These are phyloP conservation scores for Leishmania martiniquensis DNA, from an alignment of 208 protist genomes.

Conservation along the genomic window DNA sequence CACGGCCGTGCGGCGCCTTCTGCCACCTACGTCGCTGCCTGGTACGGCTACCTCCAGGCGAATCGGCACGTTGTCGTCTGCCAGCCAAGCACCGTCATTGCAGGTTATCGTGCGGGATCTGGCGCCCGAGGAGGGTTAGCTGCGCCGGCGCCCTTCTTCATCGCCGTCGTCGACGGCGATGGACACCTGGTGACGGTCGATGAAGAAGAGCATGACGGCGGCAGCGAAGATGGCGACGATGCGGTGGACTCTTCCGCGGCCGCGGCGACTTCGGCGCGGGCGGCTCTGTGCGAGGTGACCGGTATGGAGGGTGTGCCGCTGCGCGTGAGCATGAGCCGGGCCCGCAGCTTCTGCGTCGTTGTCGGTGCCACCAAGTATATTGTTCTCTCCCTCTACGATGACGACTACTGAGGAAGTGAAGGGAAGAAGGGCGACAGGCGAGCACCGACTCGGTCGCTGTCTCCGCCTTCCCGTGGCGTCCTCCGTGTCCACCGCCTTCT, in stretches of 20 bases:
- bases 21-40: slow-evolving; percentile 18
- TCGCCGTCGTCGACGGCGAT: slow-evolving; percentile 47
- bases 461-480: slow-evolving; percentile 2
- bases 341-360: slow-evolving; percentile 72
- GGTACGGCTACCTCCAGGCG: slow-evolving; percentile 46
- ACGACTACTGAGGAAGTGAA: slow-evolving; percentile 22
- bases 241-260: not conserved
- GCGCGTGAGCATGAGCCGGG: slow-evolving; percentile 57
- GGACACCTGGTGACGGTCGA: slow-evolving; percentile 30
- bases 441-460: not conserved
- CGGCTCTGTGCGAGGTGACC: slow-evolving; percentile 41
- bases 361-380: slow-evolving; percentile 62
- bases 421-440: too few species aligned
- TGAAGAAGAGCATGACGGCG: slow-evolving; percentile 49
- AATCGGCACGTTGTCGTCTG: slow-evolving; percentile 53
- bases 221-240: slow-evolving; percentile 25
- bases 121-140: not conserved
- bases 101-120: not conserved
- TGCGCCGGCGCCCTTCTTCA: slow-evolving; percentile 26
- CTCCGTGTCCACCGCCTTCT: not conserved
- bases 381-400: slow-evolving; percentile 73
- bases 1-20: not conserved
- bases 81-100: slow-evolving; percentile 11
- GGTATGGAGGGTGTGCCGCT: slow-evolving; percentile 49
- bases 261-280: not conserved